Evolutionary conservation across 148 eudicot genomes (phyloP).

Genomic region (Amaranthus cruentus): DNA sequence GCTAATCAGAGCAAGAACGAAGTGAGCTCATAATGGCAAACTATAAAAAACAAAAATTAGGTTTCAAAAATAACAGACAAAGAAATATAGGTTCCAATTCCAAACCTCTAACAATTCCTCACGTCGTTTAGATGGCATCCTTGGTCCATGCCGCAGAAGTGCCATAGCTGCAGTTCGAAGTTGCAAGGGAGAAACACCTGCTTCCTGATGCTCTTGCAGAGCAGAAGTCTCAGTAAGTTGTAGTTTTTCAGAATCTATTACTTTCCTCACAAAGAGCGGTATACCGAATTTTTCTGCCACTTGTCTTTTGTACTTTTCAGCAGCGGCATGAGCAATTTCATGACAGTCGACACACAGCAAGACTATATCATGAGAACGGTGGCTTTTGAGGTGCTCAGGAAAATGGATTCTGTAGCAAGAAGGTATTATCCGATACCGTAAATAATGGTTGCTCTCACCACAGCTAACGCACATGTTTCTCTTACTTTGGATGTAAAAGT

Average conservation of each 20-base stretch:
- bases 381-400: conserved; percentile 97
- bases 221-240: conserved; percentile 34
- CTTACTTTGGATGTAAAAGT: conserved; percentile 89
- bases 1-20: background rate
- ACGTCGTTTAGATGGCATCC: conserved; percentile 78
- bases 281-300: conserved; percentile 75
- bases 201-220: conserved; percentile 39
- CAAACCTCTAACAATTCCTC: conserved; percentile 79
- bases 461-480: conserved; percentile 95
- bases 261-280: conserved; percentile 79
- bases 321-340: conserved; percentile 92
- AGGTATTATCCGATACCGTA: conserved; percentile 91
- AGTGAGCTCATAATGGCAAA: conserved; percentile 5
- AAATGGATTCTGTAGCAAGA: conserved; percentile 98
- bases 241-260: conserved; percentile 49
- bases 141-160: conserved; percentile 76
- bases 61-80: background rate
- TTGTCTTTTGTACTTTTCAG: conserved; percentile 78
- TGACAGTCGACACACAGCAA: conserved; percentile 96
- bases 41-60: background rate
- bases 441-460: conserved; percentile 90
- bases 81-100: background rate
- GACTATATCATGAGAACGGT: conserved; percentile 98
- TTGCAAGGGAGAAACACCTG: conserved; percentile 81
- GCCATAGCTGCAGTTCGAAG: conserved; percentile 93